Evolutionary conservation across 257 asterid genomes (phyloP).

Genomic region (Jaltomata sinuosa): DNA sequence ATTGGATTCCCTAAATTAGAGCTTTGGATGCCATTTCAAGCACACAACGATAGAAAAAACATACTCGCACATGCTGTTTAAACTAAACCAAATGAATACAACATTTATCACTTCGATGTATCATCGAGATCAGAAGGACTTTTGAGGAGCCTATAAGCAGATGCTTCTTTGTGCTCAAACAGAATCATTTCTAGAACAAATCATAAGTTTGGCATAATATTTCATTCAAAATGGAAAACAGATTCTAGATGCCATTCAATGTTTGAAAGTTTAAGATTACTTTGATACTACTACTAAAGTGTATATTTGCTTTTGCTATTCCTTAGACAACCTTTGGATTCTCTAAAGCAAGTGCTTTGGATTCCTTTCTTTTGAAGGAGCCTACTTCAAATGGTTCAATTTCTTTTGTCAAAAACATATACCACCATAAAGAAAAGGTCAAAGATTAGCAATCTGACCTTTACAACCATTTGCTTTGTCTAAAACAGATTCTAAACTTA

Average conservation of each 20-base stretch:
- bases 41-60: not conserved
- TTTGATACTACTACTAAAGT: not conserved
- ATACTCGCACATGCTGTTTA: not conserved
- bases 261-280: not conserved
- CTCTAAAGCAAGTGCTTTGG: not conserved
- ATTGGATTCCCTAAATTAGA: not conserved
- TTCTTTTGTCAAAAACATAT: not conserved
- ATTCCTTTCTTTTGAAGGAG: not conserved
- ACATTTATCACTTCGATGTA: not conserved
- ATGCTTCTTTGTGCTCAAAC: not conserved
- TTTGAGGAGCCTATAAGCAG: not conserved
- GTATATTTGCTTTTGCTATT: not conserved
- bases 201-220: not conserved
- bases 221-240: not conserved
- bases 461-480: not conserved
- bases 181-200: not conserved
- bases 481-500: not conserved
- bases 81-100: not conserved
- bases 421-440: not conserved
- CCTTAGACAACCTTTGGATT: not conserved
- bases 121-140: not conserved
- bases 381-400: not conserved
- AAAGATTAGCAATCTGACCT: not conserved
- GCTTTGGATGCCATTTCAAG: not conserved
- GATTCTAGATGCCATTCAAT: not conserved